phyloP scores from a whole-genome alignment of 1,284 basidiomycete species.

The Taiwanofungus camphoratus region DNA sequence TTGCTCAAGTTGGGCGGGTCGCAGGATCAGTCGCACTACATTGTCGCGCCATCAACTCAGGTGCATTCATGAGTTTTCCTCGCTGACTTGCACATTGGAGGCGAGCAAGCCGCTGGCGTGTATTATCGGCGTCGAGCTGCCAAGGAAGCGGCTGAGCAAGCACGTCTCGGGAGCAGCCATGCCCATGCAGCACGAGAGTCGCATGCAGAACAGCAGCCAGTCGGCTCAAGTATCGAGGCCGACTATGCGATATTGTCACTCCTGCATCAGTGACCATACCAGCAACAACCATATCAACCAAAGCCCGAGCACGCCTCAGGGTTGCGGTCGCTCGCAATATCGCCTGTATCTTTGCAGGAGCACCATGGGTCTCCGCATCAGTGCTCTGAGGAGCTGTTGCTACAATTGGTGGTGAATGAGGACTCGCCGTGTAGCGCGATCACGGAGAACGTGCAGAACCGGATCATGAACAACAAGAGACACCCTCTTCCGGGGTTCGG shows the following conservation, averaged over 20 bases:
- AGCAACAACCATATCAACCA: conserved; percentile 15
- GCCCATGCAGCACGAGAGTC: conserved; percentile 42
- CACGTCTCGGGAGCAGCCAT: conserved; percentile 57
- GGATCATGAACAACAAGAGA: conserved; percentile 93
- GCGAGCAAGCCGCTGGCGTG: conserved; percentile 79
- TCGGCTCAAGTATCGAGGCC: too few species aligned
- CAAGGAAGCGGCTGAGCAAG: conserved; percentile 54
- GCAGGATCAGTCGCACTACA: conserved; percentile 51
- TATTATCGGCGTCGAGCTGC: conserved; percentile 85
- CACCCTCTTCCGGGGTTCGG: conserved; percentile 86
- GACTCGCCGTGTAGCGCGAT: conserved; percentile 74
- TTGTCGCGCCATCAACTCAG: conserved; percentile 84
- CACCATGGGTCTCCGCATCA: conserved; percentile 12
- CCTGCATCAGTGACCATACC: too few species aligned
- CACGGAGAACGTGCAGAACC: conserved; percentile 79
- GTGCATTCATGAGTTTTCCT: conserved; percentile 85
- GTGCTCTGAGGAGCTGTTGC: conserved; percentile 12
- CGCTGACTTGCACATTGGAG: conserved; percentile 70
- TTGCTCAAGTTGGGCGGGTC: conserved; percentile 44
- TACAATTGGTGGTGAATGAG: conserved; percentile 27
- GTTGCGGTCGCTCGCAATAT: conserved; percentile 17
- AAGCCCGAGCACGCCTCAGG: conserved; percentile 17
- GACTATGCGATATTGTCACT: too few species aligned
- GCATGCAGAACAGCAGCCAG: conserved; percentile 16
- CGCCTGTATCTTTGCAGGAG: conserved; percentile 24